These are phyloP conservation scores for Fonsecaea monophora DNA, from an alignment of 2,329 filamentous ascomycete species.

Conservation along the genomic window DNA sequence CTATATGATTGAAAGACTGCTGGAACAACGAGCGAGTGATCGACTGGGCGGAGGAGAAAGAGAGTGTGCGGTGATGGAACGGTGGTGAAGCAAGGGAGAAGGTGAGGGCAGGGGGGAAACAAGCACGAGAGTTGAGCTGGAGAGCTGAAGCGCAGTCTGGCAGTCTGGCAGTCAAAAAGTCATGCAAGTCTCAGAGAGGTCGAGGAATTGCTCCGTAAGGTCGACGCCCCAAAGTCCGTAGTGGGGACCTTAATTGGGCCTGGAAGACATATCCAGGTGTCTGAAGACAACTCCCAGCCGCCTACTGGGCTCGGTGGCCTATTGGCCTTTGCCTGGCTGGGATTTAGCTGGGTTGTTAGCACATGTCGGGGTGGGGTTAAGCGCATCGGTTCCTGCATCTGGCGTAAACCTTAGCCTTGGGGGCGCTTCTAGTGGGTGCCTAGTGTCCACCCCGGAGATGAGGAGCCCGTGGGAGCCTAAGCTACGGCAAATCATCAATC, in stretches of 20 bases:
- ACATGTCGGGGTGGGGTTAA: slow-evolving; percentile 7
- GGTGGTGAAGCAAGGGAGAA: slow-evolving; percentile 25
- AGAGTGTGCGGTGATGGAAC: slow-evolving; percentile 16
- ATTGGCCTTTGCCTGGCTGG: background rate
- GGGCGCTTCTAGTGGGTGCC: slow-evolving; percentile 6
- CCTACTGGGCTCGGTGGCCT: background rate
- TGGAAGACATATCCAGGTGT: slow-evolving; percentile 19
- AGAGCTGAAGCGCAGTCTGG: slow-evolving; percentile 8
- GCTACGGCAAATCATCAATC: slow-evolving; percentile 10
- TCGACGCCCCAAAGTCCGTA: slow-evolving; percentile 13
- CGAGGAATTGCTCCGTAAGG: slow-evolving; percentile 14
- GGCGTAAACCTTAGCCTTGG: slow-evolving; percentile 9
- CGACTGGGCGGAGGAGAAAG: slow-evolving; percentile 8
- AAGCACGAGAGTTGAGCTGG: background rate
- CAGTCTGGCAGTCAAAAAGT: slow-evolving; percentile 1
- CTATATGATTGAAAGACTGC: slow-evolving; percentile 11
- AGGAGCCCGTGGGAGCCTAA: slow-evolving; percentile 14
- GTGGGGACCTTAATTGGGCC: slow-evolving; percentile 18
- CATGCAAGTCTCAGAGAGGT: slow-evolving; percentile 7
- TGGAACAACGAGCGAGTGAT: slow-evolving; percentile 20
- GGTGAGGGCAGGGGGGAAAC: slow-evolving; percentile 13
- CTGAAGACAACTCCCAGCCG: slow-evolving; percentile 1
- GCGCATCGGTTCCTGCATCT: slow-evolving; percentile 31
- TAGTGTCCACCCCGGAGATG: slow-evolving; percentile 29
- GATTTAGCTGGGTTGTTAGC: slow-evolving; percentile 3